phyloP scores from a whole-genome alignment of 257 asterid species.

The Penstemon newberryi region DNA sequence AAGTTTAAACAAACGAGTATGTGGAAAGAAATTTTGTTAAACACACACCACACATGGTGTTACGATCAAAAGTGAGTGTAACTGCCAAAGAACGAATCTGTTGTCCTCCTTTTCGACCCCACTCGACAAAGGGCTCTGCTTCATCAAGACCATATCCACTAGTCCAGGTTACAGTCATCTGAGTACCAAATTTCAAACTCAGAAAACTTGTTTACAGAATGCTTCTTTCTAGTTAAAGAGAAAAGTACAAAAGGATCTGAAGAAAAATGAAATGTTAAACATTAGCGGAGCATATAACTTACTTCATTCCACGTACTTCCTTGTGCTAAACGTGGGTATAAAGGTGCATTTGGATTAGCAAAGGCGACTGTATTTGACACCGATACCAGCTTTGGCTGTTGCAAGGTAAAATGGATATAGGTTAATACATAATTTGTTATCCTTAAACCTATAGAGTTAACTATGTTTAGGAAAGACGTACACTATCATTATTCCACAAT shows the following conservation, averaged over 20 bases:
- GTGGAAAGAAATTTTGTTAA: no score
- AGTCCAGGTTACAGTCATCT: constrained; percentile 99
- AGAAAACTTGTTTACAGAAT: background rate
- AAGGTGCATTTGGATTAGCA: constrained; percentile 83
- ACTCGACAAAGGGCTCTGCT: constrained; percentile 79
- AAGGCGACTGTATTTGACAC: constrained; percentile 65
- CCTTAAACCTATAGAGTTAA: no score
- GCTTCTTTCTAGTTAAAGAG: background rate
- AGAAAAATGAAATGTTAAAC: background rate
- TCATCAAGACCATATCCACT: constrained; percentile 67
- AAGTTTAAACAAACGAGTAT: no score
- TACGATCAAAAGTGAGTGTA: constrained; percentile 80
- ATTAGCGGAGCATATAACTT: constrained; percentile 27
- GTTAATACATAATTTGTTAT: no score
- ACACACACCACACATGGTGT: constrained; percentile 88
- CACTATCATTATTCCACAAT: background rate
- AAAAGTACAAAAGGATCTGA: background rate
- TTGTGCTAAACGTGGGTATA: constrained; percentile 94
- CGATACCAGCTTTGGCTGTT: constrained; percentile 87
- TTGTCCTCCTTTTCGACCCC: constrained; percentile 73
- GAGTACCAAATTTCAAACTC: constrained; percentile 32
- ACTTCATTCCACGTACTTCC: constrained; percentile 93
- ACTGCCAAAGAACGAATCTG: constrained; percentile 66
- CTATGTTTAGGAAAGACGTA: no score
- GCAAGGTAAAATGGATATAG: background rate